Percentiles rank a stretch among this genome's conserved stretches.
Evolutionary conservation across 2,329 filamentous ascomycete genomes (phyloP).

Genomic region (Bipolaris gigantea): DNA sequence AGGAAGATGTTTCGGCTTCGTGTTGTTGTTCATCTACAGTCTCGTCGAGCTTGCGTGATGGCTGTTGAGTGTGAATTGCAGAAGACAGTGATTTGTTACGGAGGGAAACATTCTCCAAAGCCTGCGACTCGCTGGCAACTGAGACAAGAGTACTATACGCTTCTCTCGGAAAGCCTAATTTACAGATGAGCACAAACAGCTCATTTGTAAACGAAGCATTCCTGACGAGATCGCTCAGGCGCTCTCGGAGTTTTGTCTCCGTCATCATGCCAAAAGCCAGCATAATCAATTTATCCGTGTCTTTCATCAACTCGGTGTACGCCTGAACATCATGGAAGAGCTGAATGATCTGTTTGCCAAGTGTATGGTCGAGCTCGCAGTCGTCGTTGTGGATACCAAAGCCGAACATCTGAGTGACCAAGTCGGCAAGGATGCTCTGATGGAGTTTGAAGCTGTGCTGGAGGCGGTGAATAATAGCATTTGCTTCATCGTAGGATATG

Average conservation of each 20-base stretch:
- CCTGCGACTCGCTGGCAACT: not conserved
- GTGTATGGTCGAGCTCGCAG: not conserved
- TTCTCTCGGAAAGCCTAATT: constrained; percentile 12
- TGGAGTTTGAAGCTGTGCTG: not conserved
- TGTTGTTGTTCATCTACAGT: not conserved
- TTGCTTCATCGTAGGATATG: not conserved
- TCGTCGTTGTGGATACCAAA: not conserved
- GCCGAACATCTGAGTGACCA: constrained; percentile 8
- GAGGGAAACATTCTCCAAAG: not conserved
- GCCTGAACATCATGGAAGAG: not conserved
- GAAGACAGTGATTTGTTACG: not conserved
- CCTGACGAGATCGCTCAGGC: constrained; percentile 8
- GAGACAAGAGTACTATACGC: constrained; percentile 10
- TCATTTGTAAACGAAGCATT: constrained; percentile 6
- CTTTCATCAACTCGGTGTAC: not conserved
- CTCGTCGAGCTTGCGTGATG: not conserved
- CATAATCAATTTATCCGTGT: constrained; percentile 1
- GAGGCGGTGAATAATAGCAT: not conserved
- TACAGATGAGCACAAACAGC: constrained; percentile 11
- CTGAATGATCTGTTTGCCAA: constrained; percentile 2
- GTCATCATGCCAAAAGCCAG: not conserved
- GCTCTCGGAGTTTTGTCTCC: not conserved
- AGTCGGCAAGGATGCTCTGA: not conserved
- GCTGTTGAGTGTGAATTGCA: not conserved
- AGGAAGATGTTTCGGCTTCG: not conserved